These are phyloP conservation scores for Ceratocystis papillata DNA, from an alignment of 2,329 filamentous ascomycete species.

Conservation along the genomic window DNA sequence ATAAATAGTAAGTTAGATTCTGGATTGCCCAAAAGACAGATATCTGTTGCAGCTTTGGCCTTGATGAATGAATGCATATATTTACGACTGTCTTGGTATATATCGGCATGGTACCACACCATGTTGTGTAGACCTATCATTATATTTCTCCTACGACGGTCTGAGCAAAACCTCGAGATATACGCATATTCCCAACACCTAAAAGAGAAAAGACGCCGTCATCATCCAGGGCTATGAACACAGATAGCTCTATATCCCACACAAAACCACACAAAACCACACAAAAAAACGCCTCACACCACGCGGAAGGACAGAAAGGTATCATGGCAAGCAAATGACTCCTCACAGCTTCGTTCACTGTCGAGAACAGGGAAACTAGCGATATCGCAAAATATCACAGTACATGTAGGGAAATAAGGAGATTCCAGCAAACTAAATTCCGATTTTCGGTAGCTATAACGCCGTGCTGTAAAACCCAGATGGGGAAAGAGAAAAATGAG, in stretches of 20 bases:
- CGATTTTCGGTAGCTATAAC: not conserved
- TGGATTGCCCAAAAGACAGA: not conserved
- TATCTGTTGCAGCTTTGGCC: not conserved
- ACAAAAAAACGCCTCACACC: not conserved
- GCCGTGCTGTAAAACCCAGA: not conserved
- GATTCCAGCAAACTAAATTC: not conserved
- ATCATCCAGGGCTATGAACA: too few species aligned
- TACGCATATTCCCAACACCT: too few species aligned
- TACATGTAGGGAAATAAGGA: not conserved
- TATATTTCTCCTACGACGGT: too few species aligned
- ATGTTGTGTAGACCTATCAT: not conserved
- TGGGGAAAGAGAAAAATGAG: not conserved
- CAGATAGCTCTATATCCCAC: too few species aligned
- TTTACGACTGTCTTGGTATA: not conserved
- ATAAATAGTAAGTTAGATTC: not conserved
- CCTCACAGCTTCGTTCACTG: not conserved
- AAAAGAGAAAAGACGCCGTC: too few species aligned
- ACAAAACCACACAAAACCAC: not conserved
- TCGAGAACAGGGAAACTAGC: not conserved
- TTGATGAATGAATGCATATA: slow-evolving; percentile 29
- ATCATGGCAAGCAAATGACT: not conserved
- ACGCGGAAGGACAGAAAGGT: not conserved
- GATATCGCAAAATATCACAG: not conserved
- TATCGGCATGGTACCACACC: not conserved
- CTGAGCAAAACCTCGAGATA: too few species aligned